Evolutionary conservation across 305 asterid genomes (phyloP), one percentile per base, ranked within the genome.

Genomic region (Nicotiana rustica): DNA sequence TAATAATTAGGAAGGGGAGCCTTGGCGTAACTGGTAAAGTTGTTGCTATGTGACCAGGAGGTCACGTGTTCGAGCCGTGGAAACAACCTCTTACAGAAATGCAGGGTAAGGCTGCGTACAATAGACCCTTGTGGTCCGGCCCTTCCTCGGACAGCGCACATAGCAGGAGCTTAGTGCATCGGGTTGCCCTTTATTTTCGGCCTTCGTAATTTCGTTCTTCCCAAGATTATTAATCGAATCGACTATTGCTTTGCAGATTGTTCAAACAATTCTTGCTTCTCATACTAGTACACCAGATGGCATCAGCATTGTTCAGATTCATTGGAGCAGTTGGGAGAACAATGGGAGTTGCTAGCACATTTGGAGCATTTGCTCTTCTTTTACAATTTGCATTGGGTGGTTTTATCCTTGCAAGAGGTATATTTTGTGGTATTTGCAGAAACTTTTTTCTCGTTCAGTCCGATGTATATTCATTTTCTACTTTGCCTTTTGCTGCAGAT

Each of bases 291-390:
- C 87, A 88, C 81, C 97, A 92, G 71, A 75, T 86, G 73, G 93
- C 97, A 10, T 82, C 84, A 19, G 92, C 87, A 10, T 81, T 93
- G 81, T 93, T 93, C 85, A 83, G 95, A 35, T 86, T 89, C 67
- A 89, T 93, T 64, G 97, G 95, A 38, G 91, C 94, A 68, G 84
- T 88, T 5, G 95, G 97, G 3, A 90, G 97, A 84, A 91, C 90
- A 83, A 88, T 92, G 93, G 87, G 86, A 55, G 82, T 93, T 47
- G 97, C 96, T 2, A 90, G 91, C 88, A 93, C 97, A 31, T 93
- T 91, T 61, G 97, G 97, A 78, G 65, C 92, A 69, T 93, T 93
- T 86, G 88, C 94, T 1, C 60, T 92, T 76, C 88, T 91, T 81
- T 17, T 90, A 83, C 92, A 91, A n/a, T 87, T 93, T 59, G 93